Evolutionary conservation across 495 filamentous ascomycete genomes (phyloP), one percentile per base, ranked within the genome.

Genomic region (Chlorociboria aeruginascens): DNA sequence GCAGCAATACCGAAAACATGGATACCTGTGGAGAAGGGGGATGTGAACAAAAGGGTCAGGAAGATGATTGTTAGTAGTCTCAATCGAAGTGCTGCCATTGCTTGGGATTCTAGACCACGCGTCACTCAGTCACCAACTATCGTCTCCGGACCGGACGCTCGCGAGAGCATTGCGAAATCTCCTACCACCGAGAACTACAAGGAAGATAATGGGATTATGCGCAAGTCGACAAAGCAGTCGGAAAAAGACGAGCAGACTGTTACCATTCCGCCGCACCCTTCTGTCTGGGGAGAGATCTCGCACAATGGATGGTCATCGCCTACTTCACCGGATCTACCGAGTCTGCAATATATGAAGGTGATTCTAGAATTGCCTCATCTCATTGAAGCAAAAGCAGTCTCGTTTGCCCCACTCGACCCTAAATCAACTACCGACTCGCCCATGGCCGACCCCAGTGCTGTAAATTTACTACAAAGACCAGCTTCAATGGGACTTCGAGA

Each of bases 271-370:
- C 48, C 51, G 13, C 17, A 48, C 12, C 39, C 28, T 32, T 54
- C 51, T 11, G 49, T 51, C 9, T 96, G 89, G 89, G 88, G 85
- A 10, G 63, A 73, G 7, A 79, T 96, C 41, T 74, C 81, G 48
- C 92, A 98, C 55, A 77, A 83, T 0, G 93, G 90, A 40, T 97
- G 93, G 92, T 83, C 82, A 4, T 81, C 88, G 2, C 89, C 92
- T 7, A 65, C 67, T 8, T 85, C 78, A 0, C 67, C 69, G 3
- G 83, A 93, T 55, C 63, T 93, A 2, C 79, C 88, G 6, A 78
- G 89, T 53, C 64, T 96, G 8, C 79, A 89, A 39, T 96, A 90
- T 60, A 69, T 69, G 34, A 77, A 74, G 0, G 86, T 98, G n/a
- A 75, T 98, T 10, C 67, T 71, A 14, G 93, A 97, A 66, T 70